Evolutionary conservation across 148 eudicot genomes (phyloP).

Genomic region (Fagopyrum homotropicum): DNA sequence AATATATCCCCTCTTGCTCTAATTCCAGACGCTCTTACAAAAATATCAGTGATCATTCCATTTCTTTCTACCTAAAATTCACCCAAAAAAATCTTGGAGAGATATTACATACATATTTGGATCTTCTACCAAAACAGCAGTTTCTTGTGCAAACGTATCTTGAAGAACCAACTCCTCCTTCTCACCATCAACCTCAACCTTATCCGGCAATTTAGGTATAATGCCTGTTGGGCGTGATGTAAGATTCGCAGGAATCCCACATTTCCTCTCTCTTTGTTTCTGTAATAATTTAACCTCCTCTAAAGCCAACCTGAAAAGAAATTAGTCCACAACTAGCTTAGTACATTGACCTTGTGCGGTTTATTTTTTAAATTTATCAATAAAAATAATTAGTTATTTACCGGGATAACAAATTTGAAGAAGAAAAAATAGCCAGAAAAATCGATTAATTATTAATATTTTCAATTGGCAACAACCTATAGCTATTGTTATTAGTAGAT

Average conservation of each 20-base stretch:
- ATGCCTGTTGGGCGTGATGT: slow-evolving; percentile 24
- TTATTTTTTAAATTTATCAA: no score
- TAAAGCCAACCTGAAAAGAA: slow-evolving; percentile 51
- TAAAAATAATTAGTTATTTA: no score
- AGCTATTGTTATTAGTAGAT: no score
- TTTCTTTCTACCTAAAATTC: not conserved
- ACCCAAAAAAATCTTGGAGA: not conserved
- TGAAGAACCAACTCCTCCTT: slow-evolving; percentile 92
- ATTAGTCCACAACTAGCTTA: not conserved
- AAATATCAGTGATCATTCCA: not conserved
- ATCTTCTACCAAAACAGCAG: slow-evolving; percentile 98
- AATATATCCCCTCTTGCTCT: not conserved
- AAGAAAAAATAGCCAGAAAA: no score
- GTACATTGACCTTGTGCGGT: no score
- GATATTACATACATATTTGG: slow-evolving; percentile 63
- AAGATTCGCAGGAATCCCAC: slow-evolving; percentile 60
- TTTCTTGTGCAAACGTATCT: slow-evolving; percentile 96
- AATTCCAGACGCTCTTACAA: not conserved
- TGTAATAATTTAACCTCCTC: slow-evolving; percentile 92
- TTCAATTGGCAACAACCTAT: no score
- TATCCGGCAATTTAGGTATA: slow-evolving; percentile 37
- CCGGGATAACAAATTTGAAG: no score
- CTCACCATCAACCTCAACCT: slow-evolving; percentile 65
- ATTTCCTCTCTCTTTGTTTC: slow-evolving; percentile 75
- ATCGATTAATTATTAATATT: no score